Conservation (phyloP, 768 basidiomycete species). For the Chalciporus pseudorubinellus region DNA sequence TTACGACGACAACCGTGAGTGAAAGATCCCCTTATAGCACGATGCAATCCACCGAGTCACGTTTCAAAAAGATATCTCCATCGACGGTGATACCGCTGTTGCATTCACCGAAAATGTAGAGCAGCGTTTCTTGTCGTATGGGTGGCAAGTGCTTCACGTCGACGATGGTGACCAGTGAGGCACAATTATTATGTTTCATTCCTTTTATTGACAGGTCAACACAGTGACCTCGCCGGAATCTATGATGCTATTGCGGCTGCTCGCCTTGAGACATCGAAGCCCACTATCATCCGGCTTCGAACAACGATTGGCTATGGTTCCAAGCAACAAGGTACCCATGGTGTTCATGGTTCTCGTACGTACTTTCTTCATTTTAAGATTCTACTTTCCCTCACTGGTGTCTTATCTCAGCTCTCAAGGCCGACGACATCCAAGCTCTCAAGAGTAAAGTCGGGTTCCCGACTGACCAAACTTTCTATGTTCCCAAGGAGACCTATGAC, state of each 20-base stretch:
- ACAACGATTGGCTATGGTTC: constrained; percentile 96
- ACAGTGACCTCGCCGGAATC: constrained; percentile 74
- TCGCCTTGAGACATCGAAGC: constrained; percentile 73
- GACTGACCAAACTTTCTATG: constrained; percentile 70
- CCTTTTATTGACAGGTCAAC: constrained; percentile 7
- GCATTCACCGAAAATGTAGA: constrained; percentile 95
- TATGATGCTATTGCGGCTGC: constrained; percentile 77
- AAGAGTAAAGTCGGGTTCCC: constrained; percentile 86
- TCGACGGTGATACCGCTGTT: constrained; percentile 88
- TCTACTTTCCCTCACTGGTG: constrained; percentile 6
- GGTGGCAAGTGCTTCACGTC: constrained; percentile 90
- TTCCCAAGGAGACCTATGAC: constrained; percentile 71
- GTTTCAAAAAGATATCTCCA: constrained; percentile 76
- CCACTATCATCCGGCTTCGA: constrained; percentile 79
- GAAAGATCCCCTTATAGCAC: background rate
- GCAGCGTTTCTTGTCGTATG: constrained; percentile 85
- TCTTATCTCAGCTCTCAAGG: constrained; percentile 69
- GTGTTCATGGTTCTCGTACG: constrained; percentile 91
- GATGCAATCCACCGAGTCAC: constrained; percentile 5
- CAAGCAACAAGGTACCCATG: constrained; percentile 88
- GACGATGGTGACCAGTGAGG: constrained; percentile 73
- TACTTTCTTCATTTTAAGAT: constrained; percentile 18
- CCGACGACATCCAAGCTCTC: constrained; percentile 80
- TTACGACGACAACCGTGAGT: constrained; percentile 94
- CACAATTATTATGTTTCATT: background rate